Evolutionary conservation across 1,284 basidiomycete species (phyloP).

Genomic region (Naganishia liquefaciens): DNA sequence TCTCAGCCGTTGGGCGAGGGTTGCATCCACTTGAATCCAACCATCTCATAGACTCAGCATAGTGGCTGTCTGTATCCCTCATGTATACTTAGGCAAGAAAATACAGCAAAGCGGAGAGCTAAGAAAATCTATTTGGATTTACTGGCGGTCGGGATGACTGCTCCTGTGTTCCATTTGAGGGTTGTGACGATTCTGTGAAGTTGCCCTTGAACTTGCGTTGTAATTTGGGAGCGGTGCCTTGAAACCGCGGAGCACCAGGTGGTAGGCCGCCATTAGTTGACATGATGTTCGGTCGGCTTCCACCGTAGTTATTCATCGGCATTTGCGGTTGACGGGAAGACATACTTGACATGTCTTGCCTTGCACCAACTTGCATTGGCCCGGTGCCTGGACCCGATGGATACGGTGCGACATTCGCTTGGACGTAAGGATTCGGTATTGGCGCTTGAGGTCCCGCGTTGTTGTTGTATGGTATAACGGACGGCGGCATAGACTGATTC

Average conservation of each 20-base stretch:
- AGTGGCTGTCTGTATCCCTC: not conserved
- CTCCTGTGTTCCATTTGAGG: not conserved
- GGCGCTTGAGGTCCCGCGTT: not conserved
- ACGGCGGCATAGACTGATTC: not conserved
- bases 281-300: slow-evolving; percentile 15
- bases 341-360: not conserved
- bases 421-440: slow-evolving; percentile 8
- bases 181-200: not conserved
- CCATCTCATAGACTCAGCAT: no score
- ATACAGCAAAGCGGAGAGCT: not conserved
- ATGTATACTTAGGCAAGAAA: not conserved
- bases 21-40: not conserved
- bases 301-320: slow-evolving; percentile 4
- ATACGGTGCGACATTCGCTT: not conserved
- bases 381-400: not conserved
- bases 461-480: slow-evolving; percentile 11
- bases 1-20: no score
- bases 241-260: not conserved
- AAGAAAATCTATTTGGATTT: slow-evolving; percentile 20
- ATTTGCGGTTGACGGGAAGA: not conserved
- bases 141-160: slow-evolving; percentile 1
- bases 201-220: slow-evolving; percentile 24
- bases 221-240: not conserved
- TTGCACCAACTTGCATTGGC: not conserved
- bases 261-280: slow-evolving; percentile 5